Evolutionary conservation across 2,329 filamentous ascomycete genomes (phyloP).

Genomic region (Neocatenulostroma microsporum): DNA sequence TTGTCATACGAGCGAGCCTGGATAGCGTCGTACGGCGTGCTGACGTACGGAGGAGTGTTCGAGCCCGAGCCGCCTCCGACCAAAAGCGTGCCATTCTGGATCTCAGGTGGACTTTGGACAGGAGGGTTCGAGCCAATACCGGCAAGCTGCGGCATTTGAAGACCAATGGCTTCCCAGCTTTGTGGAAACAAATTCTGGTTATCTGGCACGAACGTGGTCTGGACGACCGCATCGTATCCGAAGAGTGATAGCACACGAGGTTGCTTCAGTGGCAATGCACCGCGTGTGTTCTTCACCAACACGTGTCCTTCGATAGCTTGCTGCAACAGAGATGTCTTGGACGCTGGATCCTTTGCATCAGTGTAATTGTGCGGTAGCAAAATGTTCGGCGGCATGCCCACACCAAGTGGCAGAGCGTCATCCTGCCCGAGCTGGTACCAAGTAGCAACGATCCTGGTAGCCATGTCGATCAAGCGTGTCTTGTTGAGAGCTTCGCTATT

Average conservation of each 20-base stretch:
- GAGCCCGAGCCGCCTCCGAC: constrained; percentile 31
- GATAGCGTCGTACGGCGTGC: constrained; percentile 31
- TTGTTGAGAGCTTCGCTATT: constrained; percentile 52
- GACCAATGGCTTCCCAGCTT: constrained; percentile 18
- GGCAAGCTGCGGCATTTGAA: constrained; percentile 16
- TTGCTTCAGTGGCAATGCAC: constrained; percentile 46
- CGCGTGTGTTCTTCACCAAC: constrained; percentile 54
- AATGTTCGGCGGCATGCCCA: constrained; percentile 47
- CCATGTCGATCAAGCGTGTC: constrained; percentile 55
- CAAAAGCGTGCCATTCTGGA: constrained; percentile 26
- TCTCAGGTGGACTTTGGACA: constrained; percentile 18
- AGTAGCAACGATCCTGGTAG: constrained; percentile 42
- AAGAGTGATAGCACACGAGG: constrained; percentile 50
- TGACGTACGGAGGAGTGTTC: constrained; percentile 28
- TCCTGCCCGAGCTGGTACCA: constrained; percentile 51
- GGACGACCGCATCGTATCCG: constrained; percentile 48
- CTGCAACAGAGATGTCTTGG: constrained; percentile 45
- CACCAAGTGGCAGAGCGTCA: constrained; percentile 37
- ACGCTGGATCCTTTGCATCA: constrained; percentile 47
- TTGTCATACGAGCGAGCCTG: constrained; percentile 38
- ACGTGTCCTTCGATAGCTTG: constrained; percentile 57
- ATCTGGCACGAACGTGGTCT: constrained; percentile 22
- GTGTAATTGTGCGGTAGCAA: constrained; percentile 45
- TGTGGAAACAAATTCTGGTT: constrained; percentile 17
- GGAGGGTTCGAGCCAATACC: constrained; percentile 28